A percentile compares a stretch with the other conserved stretches of the same genome.
Conservation (phyloP, 352 stramenopile species). For the Phytophthora rubi region DNA sequence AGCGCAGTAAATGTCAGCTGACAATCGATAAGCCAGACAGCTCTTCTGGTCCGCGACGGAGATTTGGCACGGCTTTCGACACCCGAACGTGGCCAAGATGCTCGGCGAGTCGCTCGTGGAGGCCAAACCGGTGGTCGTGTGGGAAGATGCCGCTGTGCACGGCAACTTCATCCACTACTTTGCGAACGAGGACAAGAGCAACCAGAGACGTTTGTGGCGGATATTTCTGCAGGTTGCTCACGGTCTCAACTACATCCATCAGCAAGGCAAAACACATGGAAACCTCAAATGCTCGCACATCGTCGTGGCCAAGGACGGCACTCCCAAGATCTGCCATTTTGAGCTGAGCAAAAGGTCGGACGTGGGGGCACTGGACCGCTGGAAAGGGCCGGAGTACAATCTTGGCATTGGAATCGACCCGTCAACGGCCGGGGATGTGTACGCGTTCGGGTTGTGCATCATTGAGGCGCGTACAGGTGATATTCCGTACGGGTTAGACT, state of each 20-base stretch:
- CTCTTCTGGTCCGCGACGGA: slow-evolving; percentile 28
- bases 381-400: slow-evolving; percentile 35
- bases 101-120: slow-evolving; percentile 20
- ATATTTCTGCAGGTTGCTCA: slow-evolving; percentile 32
- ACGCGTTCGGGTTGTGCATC: slow-evolving; percentile 34
- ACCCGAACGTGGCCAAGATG: slow-evolving; percentile 30
- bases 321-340: slow-evolving; percentile 31
- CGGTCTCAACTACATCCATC: slow-evolving; percentile 30
- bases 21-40: slow-evolving; percentile 12
- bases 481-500: slow-evolving; percentile 26
- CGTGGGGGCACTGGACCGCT: slow-evolving; percentile 20
- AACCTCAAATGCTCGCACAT: slow-evolving; percentile 36
- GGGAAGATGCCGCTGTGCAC: slow-evolving; percentile 20
- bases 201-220: slow-evolving; percentile 27
- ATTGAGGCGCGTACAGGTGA: slow-evolving; percentile 29
- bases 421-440: slow-evolving; percentile 30
- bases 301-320: slow-evolving; percentile 17
- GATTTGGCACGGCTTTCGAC: slow-evolving; percentile 32
- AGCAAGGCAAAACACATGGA: slow-evolving; percentile 19
- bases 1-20: slow-evolving; percentile 23
- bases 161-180: slow-evolving; percentile 36
- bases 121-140: slow-evolving; percentile 20
- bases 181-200: background rate
- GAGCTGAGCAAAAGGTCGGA: slow-evolving; percentile 20
- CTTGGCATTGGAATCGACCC: slow-evolving; percentile 16